These are phyloP conservation scores for Chernovozyma aurita DNA, from an alignment of 1,139 yeast genomes.

Conservation along the genomic window DNA sequence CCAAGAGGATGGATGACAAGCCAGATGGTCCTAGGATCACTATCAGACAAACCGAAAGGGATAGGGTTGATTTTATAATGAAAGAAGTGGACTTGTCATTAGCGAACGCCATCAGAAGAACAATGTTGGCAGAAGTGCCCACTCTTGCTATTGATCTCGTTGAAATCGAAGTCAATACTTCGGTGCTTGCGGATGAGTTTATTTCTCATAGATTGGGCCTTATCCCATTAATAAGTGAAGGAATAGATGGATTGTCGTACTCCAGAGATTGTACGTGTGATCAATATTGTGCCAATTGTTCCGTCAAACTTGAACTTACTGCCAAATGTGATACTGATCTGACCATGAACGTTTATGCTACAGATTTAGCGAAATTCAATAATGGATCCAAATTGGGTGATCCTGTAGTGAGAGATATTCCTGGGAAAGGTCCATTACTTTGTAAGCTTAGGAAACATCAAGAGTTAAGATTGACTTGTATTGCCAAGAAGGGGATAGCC, in stretches of 20 bases:
- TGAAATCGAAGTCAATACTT: constrained; percentile 87
- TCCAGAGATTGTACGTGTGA: constrained; percentile 97
- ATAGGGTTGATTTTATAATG: constrained; percentile 85
- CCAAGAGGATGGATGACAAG: constrained; percentile 33
- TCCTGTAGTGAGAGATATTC: constrained; percentile 74
- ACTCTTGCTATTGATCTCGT: constrained; percentile 94
- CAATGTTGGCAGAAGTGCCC: constrained; percentile 94
- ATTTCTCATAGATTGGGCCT: constrained; percentile 90
- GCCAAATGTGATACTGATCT: constrained; percentile 88
- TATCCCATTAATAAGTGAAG: constrained; percentile 80
- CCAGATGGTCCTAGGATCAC: constrained; percentile 70
- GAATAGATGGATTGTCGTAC: constrained; percentile 74
- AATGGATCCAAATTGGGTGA: constrained; percentile 59
- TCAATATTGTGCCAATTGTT: constrained; percentile 92
- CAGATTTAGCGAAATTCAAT: constrained; percentile 63
- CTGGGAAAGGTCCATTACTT: constrained; percentile 76
- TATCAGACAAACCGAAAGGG: constrained; percentile 79
- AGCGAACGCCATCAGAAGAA: constrained; percentile 89
- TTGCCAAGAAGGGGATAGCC: constrained; percentile 96
- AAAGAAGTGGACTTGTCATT: constrained; percentile 84
- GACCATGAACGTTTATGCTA: constrained; percentile 85
- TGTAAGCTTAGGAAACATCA: constrained; percentile 93
- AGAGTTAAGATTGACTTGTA: constrained; percentile 82
- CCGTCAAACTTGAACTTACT: constrained; percentile 78
- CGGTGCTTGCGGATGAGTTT: constrained; percentile 95